Conservation (phyloP, 2,329 filamentous ascomycete species). For the Karstenula rhodostoma region DNA sequence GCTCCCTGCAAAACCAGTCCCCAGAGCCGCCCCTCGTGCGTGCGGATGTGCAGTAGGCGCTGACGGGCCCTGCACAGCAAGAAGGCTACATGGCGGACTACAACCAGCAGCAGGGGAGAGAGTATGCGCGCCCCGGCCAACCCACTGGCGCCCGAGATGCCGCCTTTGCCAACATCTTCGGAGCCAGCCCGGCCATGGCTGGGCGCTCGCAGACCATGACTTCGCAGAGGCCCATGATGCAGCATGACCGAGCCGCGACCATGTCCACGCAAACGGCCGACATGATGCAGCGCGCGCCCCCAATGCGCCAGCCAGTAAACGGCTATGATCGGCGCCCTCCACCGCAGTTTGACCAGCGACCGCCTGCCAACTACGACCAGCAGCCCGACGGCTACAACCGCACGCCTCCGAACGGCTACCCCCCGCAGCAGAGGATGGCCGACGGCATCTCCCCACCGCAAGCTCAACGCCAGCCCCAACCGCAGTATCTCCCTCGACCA, state of each 20-base stretch:
- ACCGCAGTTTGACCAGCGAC: constrained; percentile 28
- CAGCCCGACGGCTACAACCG: constrained; percentile 39
- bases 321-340: constrained; percentile 50
- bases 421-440: constrained; percentile 42
- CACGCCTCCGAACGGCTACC: constrained; percentile 51
- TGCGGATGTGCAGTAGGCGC: constrained; percentile 37
- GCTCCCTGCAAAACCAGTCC: constrained; percentile 27
- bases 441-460: constrained; percentile 44
- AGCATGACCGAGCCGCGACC: constrained; percentile 78
- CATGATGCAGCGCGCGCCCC: constrained; percentile 70
- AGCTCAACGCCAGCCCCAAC: constrained; percentile 54
- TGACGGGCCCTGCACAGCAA: constrained; percentile 25
- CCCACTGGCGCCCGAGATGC: constrained; percentile 80
- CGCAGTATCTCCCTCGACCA: constrained; percentile 68
- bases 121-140: constrained; percentile 63
- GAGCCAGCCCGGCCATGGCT: constrained; percentile 74
- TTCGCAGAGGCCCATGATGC: constrained; percentile 71
- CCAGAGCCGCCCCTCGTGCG: constrained; percentile 16
- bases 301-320: constrained; percentile 62
- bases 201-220: constrained; percentile 97
- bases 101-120: constrained; percentile 67
- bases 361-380: constrained; percentile 31
- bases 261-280: constrained; percentile 57
- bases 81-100: constrained; percentile 67
- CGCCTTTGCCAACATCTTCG: constrained; percentile 96